A percentile compares a stretch with the other conserved stretches of the same genome.
These are phyloP conservation scores for Polysphondylium violaceum DNA, from an alignment of 78 protist genomes.

Conservation along the genomic window DNA sequence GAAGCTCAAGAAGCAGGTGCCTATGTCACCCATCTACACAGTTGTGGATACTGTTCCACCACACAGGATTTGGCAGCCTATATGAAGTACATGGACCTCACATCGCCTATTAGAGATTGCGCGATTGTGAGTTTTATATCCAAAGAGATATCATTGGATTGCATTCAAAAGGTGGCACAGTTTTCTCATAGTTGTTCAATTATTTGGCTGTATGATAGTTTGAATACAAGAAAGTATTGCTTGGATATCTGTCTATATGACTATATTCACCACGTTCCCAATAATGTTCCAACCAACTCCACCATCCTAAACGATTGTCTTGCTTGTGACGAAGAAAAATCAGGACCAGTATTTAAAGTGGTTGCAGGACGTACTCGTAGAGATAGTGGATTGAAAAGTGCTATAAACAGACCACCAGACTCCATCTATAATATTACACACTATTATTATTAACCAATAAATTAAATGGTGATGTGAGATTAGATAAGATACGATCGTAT, in stretches of 20 bases:
- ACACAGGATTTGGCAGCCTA: slow-evolving; percentile 71
- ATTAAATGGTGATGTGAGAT: too few relatives aligned
- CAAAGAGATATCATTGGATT: slow-evolving; percentile 37
- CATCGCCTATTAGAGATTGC: slow-evolving; percentile 82
- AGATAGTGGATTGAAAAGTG: slow-evolving; percentile 78
- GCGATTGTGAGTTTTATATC: slow-evolving; percentile 56
- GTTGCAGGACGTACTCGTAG: slow-evolving; percentile 83
- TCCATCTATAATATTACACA: slow-evolving; percentile 77
- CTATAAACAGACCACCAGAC: slow-evolving; percentile 84
- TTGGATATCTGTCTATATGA: slow-evolving; percentile 70
- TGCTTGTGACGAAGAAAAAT: slow-evolving; percentile 86
- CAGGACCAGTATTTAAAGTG: slow-evolving; percentile 83
- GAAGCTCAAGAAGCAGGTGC: slow-evolving; percentile 79
- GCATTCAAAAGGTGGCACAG: slow-evolving; percentile 69
- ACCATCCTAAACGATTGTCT: slow-evolving; percentile 70
- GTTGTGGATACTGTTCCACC: slow-evolving; percentile 80
- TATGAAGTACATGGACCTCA: slow-evolving; percentile 72
- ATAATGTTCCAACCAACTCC: slow-evolving; percentile 83
- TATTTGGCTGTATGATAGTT: slow-evolving; percentile 81
- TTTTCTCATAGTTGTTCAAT: slow-evolving; percentile 74
- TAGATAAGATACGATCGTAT: too few relatives aligned
- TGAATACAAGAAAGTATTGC: slow-evolving; percentile 73
- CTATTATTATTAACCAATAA: slow-evolving; percentile 64
- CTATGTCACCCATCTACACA: slow-evolving; percentile 76
- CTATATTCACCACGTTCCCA: slow-evolving; percentile 62